Evolutionary conservation across 2,329 filamentous ascomycete species (phyloP), one percentile per base, ranked within the genome.

Genomic region (Botryotinia calthae): DNA sequence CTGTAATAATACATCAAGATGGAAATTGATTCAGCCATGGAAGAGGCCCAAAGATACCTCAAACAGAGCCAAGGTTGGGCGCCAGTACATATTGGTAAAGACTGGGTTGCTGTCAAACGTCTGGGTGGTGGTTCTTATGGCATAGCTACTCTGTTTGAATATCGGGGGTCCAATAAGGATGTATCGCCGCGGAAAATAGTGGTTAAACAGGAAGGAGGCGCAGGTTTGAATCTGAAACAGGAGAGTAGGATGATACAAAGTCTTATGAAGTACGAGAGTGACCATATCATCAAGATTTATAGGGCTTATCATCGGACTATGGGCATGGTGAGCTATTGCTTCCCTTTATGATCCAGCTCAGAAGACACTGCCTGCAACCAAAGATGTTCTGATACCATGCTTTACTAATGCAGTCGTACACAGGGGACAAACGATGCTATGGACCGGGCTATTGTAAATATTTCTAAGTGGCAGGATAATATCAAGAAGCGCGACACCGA

Each of bases 221-320:
- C 20, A 7, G 46, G 58, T n/a, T 9, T 10, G 9, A 51, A 10
- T 42, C 64, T 65, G 31, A 64, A 64, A 20, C 25, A 42, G 46
- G 68, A 71, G 34, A 64, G 56, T 48, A 37, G 58, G 44, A 40
- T 54, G 25, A 12, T 65, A 4, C 58, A 64, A 40, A 22, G 59
- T 64, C 68, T 71, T 18, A 71, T 71, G 68, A 48, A 71, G 51
- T 71, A 42, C 9, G 46, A 64, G 34, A 64, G 56, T 62, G 22
- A 54, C 4, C 68, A 71, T 64, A 65, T 71, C 51, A 42, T 71
- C 20, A 64, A 71, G 56, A 65, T 71, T 22, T 71, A 71, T 3
- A 51, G 6, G 22, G 68, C 68, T 20, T 71, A 65, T 10, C 68
- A 71, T 65, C 68, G 68, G 7, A 64, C 68, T 34, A 40, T 51